Evolutionary conservation across 2,329 filamentous ascomycete genomes (phyloP), one percentile per base, ranked within the genome.

Genomic region (Fusarium sp.): DNA sequence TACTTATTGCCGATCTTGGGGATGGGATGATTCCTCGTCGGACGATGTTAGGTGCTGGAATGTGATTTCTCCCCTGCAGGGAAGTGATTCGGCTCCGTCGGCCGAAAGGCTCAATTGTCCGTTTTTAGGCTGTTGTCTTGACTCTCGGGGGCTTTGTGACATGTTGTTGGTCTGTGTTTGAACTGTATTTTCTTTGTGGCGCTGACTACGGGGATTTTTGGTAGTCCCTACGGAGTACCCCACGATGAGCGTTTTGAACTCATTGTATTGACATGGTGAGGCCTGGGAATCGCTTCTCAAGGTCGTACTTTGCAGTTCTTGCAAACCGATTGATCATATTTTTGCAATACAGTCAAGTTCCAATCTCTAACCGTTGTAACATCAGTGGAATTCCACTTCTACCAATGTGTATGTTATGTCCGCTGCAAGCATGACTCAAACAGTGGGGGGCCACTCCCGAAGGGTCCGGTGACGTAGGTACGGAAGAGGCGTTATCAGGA

Each of bases 241-340:
- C 32, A 17, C 24, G 18, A 22, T 13, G 3, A 8, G 35, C 24
- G 7, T 20, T 22, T 17, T 38, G 9, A 17, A 7, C 2, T 18
- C 11, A 12, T 17, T 36, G 2, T 13, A n/a, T 28, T 22, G 18
- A 22, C 32, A 4, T 20, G 1, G 12, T 5, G 12, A 14, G n/a
- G 8, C 9, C n/a, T 8, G 6, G 10, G n/a, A 38, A 38, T 15
- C 6, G 9, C 15, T 36, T 8, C 12, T 28, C 18, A 9, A 26
- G 9, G 6, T 11, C 4, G 18, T 26, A 5, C 1, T 20, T 26
- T 15, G 2, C 14, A 4, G 0, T 22, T 36, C 15, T 38, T 36
- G 2, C n/a, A n/a, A 12, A 8, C 1, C 7, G 5, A 30, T n/a
- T 4, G 11, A 50, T n/a, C 20, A 15, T 17, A 17, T 30, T 20